Evolutionary conservation across 1,284 basidiomycete genomes (phyloP).

Genomic region (Mycosarcoma maydis): DNA sequence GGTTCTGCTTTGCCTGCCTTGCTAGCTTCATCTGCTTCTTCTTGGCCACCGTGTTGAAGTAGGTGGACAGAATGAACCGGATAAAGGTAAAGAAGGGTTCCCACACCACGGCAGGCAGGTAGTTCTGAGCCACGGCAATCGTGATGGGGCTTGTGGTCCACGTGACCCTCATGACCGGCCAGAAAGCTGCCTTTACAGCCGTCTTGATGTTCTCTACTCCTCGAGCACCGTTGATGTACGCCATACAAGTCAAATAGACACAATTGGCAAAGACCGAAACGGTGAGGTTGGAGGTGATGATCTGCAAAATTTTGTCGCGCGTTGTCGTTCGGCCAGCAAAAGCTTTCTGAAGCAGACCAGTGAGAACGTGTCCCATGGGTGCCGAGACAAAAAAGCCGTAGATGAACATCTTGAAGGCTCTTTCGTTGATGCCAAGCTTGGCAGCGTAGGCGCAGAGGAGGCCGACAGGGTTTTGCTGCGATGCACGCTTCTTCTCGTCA

Average conservation of each 20-base stretch:
- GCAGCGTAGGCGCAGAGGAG: conserved; percentile 35
- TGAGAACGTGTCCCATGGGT: conserved; percentile 79
- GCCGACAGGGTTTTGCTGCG: conserved; percentile 33
- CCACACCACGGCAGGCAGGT: conserved; percentile 71
- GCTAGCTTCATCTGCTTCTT: conserved; percentile 62
- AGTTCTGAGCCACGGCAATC: conserved; percentile 78
- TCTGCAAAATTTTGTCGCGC: conserved; percentile 74
- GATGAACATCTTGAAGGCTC: conserved; percentile 80
- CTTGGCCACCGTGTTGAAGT: conserved; percentile 61
- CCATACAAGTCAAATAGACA: conserved; percentile 79
- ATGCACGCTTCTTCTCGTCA: conserved; percentile 39
- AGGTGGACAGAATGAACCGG: conserved; percentile 53
- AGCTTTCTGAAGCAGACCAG: conserved; percentile 74
- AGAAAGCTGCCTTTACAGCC: conserved; percentile 79
- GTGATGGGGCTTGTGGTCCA: conserved; percentile 80
- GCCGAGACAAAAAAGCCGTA: conserved; percentile 88
- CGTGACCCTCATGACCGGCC: conserved; percentile 77
- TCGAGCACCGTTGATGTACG: conserved; percentile 83
- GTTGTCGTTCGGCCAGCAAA: conserved; percentile 81
- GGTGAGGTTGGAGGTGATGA: conserved; percentile 81
- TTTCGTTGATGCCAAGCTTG: conserved; percentile 53
- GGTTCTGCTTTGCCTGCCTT: conserved; percentile 23
- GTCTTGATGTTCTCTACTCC: conserved; percentile 75
- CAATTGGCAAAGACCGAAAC: conserved; percentile 79
- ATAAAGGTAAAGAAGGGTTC: conserved; percentile 59